These are phyloP conservation scores for Ustilago lituana DNA, from an alignment of 1,284 basidiomycete genomes.

Conservation along the genomic window DNA sequence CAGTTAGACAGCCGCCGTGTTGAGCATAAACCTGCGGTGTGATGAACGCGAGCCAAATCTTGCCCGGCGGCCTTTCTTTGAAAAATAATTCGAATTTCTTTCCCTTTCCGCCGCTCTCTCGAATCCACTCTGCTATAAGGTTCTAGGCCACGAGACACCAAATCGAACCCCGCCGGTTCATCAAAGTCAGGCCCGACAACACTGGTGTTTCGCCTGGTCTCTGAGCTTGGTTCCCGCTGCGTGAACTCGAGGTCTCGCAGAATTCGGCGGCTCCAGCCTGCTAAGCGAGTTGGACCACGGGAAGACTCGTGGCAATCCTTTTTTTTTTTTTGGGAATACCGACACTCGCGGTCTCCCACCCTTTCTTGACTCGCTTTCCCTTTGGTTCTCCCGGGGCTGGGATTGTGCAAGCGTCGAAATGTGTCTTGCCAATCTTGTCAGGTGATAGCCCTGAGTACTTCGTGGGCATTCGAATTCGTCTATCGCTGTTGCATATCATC, in stretches of 20 bases:
- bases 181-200: no score
- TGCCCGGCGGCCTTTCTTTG: slow-evolving; percentile 15
- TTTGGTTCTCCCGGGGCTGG: slow-evolving; percentile 7
- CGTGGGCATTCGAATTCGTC: no score
- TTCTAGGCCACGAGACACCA: not conserved
- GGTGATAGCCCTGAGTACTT: no score
- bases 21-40: slow-evolving; percentile 5
- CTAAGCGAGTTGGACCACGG: slow-evolving; percentile 16
- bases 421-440: no score
- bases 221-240: no score
- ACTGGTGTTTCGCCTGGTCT: not conserved
- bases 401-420: no score
- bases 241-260: no score
- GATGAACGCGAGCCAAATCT: not conserved
- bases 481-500: not conserved
- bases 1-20: slow-evolving; percentile 10
- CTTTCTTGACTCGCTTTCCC: not conserved
- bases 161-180: not conserved
- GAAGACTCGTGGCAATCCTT: not conserved
- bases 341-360: no score
- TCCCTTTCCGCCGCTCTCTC: not conserved
- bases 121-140: no score
- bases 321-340: no score
- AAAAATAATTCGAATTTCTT: slow-evolving; percentile 15
- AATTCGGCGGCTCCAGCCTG: slow-evolving; percentile 1